Percentiles rank a stretch among this genome's conserved stretches.
These are phyloP conservation scores for Coemansia aciculifera DNA, from an alignment of 192 early-diverging fungal genomes.

Conservation along the genomic window DNA sequence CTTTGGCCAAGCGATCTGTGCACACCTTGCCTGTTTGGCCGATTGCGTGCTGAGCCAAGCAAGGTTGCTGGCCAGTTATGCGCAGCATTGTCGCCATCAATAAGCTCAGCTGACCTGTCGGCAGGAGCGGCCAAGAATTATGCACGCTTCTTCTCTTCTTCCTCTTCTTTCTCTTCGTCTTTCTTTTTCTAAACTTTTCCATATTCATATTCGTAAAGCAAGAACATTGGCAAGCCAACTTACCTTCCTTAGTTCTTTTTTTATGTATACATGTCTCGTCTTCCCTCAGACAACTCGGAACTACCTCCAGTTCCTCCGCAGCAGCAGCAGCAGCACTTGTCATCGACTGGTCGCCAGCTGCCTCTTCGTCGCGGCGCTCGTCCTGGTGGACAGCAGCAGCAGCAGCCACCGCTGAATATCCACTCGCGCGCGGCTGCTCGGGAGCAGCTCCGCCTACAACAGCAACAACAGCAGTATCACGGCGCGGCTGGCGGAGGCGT, in stretches of 20 bases:
- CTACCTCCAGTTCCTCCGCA: conserved; percentile 11
- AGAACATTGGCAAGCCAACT: background rate
- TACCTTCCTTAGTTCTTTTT: background rate
- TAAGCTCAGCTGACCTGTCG: conserved; percentile 1
- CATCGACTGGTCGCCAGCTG: background rate
- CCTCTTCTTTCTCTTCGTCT: background rate
- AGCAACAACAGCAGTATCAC: conserved; percentile 15
- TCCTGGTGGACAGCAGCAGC: conserved; percentile 14
- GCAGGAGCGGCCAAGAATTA: background rate
- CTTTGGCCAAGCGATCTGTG: background rate
- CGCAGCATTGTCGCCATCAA: conserved; percentile 10
- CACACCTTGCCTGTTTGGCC: background rate
- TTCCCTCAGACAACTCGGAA: background rate
- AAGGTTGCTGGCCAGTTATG: background rate
- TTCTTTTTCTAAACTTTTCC: conserved; percentile 7
- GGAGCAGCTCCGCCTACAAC: conserved; percentile 30
- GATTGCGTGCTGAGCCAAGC: background rate
- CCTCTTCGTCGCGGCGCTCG: conserved; percentile 11
- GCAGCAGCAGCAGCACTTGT: background rate
- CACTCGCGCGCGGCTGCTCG: conserved; percentile 34
- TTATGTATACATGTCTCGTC: conserved; percentile 10
- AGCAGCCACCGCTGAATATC: conserved; percentile 19
- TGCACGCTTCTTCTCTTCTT: background rate
- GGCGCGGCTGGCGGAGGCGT: conserved; percentile 21
- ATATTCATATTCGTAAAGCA: background rate